Evolutionary conservation across 345 rosid genomes (phyloP), one percentile per base, ranked within the genome.

Genomic region (Rhodomyrtus tomentosa): DNA sequence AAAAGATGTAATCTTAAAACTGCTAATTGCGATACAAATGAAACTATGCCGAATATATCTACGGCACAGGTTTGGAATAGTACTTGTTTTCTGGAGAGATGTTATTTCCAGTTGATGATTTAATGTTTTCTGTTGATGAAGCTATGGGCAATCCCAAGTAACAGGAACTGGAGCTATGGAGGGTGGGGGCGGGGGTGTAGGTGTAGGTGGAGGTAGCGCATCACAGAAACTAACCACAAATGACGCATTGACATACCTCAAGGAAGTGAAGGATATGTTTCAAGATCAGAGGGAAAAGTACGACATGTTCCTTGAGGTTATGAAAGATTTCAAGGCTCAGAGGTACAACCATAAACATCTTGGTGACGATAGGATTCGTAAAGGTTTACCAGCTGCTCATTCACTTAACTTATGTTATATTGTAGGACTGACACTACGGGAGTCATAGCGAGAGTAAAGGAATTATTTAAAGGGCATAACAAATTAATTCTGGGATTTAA

Each of bases 261-360:
- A 94, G 89, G 89, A 93, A 89, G 99, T 96, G 55, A 94, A 94
- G 87, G 98, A 96, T 86, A 95, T 92, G 96, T 95, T 97, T 91
- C 98, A 93, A 86, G 95, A 95, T 85, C 95, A 97, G 86, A 93
- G 90, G 87, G 99, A 92, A 81, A 97, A 93, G 87, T 95, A 95
- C 82, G 98, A 95, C 82, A 92, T 49, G 91, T 95, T 97, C 82
- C 92, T 95, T 84, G 98, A 94, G 87, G 95, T 95, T 91, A 95
- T 95, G 99, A 97, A 95, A 87, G 98, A 95, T 89, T 97, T 97
- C 85, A 94, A 96, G 90, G 98, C 97, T 53, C 98, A 94, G 85
- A 91, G 98, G 99, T 95, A 81, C 54, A 55, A 48, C 81, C 38
- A 36, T 36, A 68, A 68, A 68, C 79, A 36, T 36, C 45, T 68